These are phyloP conservation scores for Cutaneotrichosporon spelunceum DNA, from an alignment of 1,284 basidiomycete genomes.

Conservation along the genomic window DNA sequence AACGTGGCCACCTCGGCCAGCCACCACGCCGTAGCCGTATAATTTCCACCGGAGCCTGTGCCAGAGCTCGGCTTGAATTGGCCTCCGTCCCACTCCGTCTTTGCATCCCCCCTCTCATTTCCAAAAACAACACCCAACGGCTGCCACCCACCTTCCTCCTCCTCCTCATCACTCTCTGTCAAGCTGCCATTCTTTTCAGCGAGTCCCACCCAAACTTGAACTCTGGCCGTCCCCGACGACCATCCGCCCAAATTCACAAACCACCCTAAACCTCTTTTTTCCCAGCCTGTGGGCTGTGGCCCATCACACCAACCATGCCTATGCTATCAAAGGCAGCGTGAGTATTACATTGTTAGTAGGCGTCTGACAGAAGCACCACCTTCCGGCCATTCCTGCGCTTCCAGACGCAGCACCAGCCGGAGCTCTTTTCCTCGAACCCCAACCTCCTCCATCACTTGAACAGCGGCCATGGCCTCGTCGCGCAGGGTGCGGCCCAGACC, in stretches of 20 bases:
- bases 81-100: not conserved
- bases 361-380: conserved; percentile 36
- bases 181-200: not conserved
- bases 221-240: not conserved
- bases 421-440: conserved; percentile 52
- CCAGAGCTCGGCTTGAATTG: too few species aligned
- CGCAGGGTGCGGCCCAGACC: conserved; percentile 28
- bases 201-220: not conserved
- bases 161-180: not conserved
- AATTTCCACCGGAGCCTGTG: too few species aligned
- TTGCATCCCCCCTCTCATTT: not conserved
- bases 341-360: conserved; percentile 17
- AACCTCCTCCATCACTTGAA: conserved; percentile 49
- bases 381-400: conserved; percentile 49
- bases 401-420: conserved; percentile 32
- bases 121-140: not conserved
- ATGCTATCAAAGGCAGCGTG: conserved; percentile 48
- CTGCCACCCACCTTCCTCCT: not conserved
- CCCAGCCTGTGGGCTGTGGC: conserved; percentile 19
- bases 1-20: too few species aligned
- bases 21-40: too few species aligned
- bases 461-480: conserved; percentile 27
- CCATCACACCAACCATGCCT: conserved; percentile 28
- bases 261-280: conserved; percentile 2
- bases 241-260: not conserved